phyloP scores from a whole-genome alignment of 1,284 basidiomycete species.

The Erythrobasidium hasegawianum region DNA sequence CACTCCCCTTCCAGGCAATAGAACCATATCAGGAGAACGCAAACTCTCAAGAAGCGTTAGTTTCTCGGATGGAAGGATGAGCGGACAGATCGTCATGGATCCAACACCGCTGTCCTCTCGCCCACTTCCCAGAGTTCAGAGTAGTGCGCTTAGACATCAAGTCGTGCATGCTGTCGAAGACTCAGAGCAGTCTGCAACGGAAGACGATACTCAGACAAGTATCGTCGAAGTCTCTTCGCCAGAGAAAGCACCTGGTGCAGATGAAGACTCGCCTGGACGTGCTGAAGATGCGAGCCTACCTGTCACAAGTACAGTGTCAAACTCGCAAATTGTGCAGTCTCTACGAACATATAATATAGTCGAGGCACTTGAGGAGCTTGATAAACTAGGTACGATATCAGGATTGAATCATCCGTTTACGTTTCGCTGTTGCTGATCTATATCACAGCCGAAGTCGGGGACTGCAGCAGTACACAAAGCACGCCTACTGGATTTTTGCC shows the following conservation, averaged over 20 bases:
- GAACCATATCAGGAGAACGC: conserved; percentile 2
- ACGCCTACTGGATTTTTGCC: conserved; percentile 11
- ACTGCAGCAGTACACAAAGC: conserved; percentile 47
- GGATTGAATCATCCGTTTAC: too few relatives aligned
- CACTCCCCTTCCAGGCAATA: conserved; percentile 24
- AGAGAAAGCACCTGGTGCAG: too few relatives aligned
- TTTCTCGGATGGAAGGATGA: conserved; percentile 84
- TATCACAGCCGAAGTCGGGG: conserved; percentile 47
- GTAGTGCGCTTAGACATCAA: conserved; percentile 30
- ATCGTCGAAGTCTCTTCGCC: too few relatives aligned
- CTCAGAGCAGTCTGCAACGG: background rate
- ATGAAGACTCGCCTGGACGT: too few relatives aligned
- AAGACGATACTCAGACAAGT: too few relatives aligned
- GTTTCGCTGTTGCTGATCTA: too few relatives aligned
- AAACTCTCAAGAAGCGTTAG: conserved; percentile 74
- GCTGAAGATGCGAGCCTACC: too few relatives aligned
- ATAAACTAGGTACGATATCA: background rate
- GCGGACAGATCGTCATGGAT: conserved; percentile 59
- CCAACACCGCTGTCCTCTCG: background rate
- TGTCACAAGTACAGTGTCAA: too few relatives aligned
- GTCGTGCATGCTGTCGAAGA: background rate
- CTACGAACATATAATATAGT: conserved; percentile 1
- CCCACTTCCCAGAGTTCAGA: background rate
- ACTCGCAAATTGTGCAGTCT: background rate
- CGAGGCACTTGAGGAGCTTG: background rate